Base-by-base conservation (phyloP, 1,284 basidiomycete species). In the Leucocoprinus gongylophorus region DNA sequence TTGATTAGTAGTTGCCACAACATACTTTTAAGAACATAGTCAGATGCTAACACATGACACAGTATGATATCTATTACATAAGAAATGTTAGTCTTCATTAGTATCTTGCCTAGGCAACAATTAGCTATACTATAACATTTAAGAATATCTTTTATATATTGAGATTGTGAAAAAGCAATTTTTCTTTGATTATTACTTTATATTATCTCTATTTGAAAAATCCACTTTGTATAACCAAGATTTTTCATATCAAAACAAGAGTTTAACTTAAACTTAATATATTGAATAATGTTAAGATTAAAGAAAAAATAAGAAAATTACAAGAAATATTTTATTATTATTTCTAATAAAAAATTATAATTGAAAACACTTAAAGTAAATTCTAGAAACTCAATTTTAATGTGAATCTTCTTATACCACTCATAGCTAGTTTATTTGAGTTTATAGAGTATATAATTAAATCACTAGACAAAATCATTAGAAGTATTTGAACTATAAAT, bases 161-260 rank as follows among this genome's bases (percentile, higher is more conserved):
- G 59, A 0, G 46, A 48, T 51, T 71, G 70, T 0, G 62, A 59
- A 5, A 71, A 58, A 1, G 41, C 29, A 33, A 71, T 49, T 8
- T 59, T 61, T 6, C 15, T 18, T 1, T 57, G 58, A 43, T 71
- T 59, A n/a, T 43, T 15, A 17, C 37, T 38, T 1, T 60, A 58
- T 3, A 37, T 54, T 38, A 71, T 59, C 35, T 64, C 51, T 23
- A 70, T 60, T 8, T 65, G 64, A n/a, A 71, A 60, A 9, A 70
- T 57, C 40, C 55, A 62, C 12, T 46, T 52, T 0, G 61, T 60
- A n/a, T 58, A 57, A 7, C 67, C 66, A 1, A 69, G 56, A 49
- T 66, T 61, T n/a, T 60, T 61, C 54, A 69, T 63, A 45, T 68
- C 63, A 60, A 67, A 67, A 21, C 50, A 41, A 2, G 39, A 42